phyloP scores from a whole-genome alignment of 2,329 filamentous ascomycete species.

The Podosphaera xanthii region DNA sequence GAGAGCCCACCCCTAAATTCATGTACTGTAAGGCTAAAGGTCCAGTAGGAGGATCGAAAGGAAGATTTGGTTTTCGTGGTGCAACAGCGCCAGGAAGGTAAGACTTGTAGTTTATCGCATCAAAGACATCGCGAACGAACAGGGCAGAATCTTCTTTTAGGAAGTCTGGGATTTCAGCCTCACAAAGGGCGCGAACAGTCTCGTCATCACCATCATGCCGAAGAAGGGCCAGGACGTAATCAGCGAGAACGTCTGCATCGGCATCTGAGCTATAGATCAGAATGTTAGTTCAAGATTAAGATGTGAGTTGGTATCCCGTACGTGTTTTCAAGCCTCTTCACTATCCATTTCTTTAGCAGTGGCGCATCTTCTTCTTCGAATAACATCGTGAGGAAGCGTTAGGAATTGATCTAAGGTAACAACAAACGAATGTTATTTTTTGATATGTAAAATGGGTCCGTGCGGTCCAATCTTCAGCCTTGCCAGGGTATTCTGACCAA shows the following conservation, averaged over 20 bases:
- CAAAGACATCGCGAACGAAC: conserved; percentile 52
- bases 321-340: conserved; percentile 56
- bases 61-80: conserved; percentile 8
- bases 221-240: conserved; percentile 62
- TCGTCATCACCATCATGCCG: conserved; percentile 42
- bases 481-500: not conserved
- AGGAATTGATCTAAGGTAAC: not conserved
- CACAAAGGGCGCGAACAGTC: conserved; percentile 43
- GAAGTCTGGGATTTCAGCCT: conserved; percentile 54
- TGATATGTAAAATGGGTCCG: not conserved
- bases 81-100: conserved; percentile 32
- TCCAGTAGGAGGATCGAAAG: conserved; percentile 12
- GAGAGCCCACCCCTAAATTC: conserved; percentile 8
- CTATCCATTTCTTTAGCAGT: conserved; percentile 52
- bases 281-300: not conserved
- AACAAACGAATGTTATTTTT: not conserved
- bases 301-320: conserved; percentile 19
- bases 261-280: conserved; percentile 41
- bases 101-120: conserved; percentile 36
- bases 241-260: conserved; percentile 59
- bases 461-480: not conserved
- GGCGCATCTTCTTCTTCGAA: conserved; percentile 38
- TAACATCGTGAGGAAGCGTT: conserved; percentile 23
- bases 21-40: conserved; percentile 11
- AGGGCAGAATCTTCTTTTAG: conserved; percentile 38